Base-by-base conservation (phyloP, 192 early-diverging fungal genomes). In the Backusella westeae region DNA sequence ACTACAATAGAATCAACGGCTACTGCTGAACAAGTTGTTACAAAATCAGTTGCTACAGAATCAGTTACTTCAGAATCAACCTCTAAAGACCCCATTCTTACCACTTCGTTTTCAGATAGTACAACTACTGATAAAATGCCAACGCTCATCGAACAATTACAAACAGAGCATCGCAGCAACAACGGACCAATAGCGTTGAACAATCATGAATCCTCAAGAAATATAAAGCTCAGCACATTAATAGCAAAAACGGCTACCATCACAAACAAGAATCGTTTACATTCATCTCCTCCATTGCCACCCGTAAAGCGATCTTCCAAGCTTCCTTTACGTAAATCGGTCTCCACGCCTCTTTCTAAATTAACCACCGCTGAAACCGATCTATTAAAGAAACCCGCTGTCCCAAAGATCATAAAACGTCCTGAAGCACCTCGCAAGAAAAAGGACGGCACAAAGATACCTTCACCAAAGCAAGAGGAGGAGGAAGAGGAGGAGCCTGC, bases 401-500 rank as follows among this genome's bases (percentile, higher is more conserved):
- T 68, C 8, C 68, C 68, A 23, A 69, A 41, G n/a, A n/a, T 41
- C 21, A 23, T 41, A 38, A 23, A 39, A 41, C 35, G 35, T 42
- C 34, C 21, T 39, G 38, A 39, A 12, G 3, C n/a, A 53, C 49
- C 29, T 29, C 52, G 32, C 17, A 56, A 65, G 34, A 35, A 44
- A 26, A 71, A 2, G 29, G 21, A 44, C 19, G 29, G 29, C 14
- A 71, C 26, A 49, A 74, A 65, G 72, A 74, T 63, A 74, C 34
- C 34, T 1, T 26, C 52, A 39, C 72, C 56, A 32, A 34, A 1
- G 8, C 46, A 19, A 15, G 32, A 72, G 8, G 71, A 72, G 0
- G 71, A 39, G 4, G 78, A 79, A 15, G 78, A 71, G 5, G 70
- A 80, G 23, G 53, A 41, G 23, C 69, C 75, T 9, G 39, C 49